Conservation (phyloP, 306 rosid species). For the Pterocarpus macrocarpus region DNA sequence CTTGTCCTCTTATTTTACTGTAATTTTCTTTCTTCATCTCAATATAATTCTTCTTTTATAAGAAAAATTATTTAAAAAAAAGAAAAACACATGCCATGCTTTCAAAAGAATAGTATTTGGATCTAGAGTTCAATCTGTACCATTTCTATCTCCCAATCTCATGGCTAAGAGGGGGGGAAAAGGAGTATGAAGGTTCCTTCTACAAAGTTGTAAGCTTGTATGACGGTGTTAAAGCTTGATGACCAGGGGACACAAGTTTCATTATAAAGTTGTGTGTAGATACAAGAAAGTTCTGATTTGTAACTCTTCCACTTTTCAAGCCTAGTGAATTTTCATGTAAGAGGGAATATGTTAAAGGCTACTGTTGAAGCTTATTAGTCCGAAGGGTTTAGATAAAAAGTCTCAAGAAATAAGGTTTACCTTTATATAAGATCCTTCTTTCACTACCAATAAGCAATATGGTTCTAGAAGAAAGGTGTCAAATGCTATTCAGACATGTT, state of each 20-base stretch:
- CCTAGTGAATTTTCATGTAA: not conserved
- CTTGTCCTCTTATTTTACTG: no score
- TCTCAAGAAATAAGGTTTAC: not conserved
- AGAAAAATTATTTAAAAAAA: no score
- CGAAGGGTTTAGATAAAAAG: not conserved
- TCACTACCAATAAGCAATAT: not conserved
- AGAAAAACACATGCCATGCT: not conserved
- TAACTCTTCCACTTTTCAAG: not conserved
- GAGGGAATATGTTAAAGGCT: not conserved
- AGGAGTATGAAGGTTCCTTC: not conserved
- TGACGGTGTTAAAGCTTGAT: not conserved
- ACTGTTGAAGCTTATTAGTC: not conserved
- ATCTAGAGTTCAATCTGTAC: not conserved
- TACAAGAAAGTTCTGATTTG: not conserved
- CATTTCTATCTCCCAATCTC: not conserved
- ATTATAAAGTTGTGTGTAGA: not conserved
- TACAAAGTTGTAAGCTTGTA: not conserved
- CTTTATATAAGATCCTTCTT: not conserved
- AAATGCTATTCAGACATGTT: not conserved
- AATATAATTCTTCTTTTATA: no score
- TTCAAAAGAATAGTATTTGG: not conserved
- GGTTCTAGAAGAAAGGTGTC: not conserved
- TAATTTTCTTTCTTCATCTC: no score
- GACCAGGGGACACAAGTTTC: not conserved
- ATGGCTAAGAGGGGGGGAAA: not conserved